phyloP scores from a whole-genome alignment of 495 filamentous ascomycete genomes.

The Penicillium odoratum region DNA sequence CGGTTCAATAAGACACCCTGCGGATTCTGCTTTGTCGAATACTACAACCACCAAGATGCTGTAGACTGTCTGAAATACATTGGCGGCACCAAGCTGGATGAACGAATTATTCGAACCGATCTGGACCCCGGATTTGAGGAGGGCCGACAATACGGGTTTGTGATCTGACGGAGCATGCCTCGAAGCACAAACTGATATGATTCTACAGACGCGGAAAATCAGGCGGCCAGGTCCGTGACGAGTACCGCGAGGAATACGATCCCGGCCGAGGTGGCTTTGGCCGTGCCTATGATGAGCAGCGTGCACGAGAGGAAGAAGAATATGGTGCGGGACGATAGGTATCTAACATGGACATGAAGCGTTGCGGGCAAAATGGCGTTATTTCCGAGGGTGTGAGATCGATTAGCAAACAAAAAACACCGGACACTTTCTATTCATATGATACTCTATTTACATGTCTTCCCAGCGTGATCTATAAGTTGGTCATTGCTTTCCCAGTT shows the following conservation, averaged over 20 bases:
- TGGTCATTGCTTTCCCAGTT: constrained; percentile 24
- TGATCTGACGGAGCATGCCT: background rate
- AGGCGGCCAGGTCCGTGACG: constrained; percentile 94
- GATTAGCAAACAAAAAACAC: constrained; percentile 23
- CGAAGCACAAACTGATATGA: constrained; percentile 9
- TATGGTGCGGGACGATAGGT: constrained; percentile 52
- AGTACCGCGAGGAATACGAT: constrained; percentile 95
- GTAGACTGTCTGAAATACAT: constrained; percentile 98
- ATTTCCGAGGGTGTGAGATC: constrained; percentile 18
- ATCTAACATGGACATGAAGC: constrained; percentile 13
- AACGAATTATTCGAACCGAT: constrained; percentile 95
- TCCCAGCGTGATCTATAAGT: constrained; percentile 14
- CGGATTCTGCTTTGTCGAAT: constrained; percentile 99
- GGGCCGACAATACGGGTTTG: constrained; percentile 88
- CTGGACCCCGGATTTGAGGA: constrained; percentile 94
- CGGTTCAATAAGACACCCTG: constrained; percentile 96
- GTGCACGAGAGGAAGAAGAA: constrained; percentile 58
- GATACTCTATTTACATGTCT: constrained; percentile 33
- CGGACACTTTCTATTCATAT: constrained; percentile 25
- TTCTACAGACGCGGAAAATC: constrained; percentile 73
- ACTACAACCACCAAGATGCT: constrained; percentile 95
- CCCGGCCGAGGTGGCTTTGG: constrained; percentile 88
- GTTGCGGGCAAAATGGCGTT: constrained; percentile 39
- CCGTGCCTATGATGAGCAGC: constrained; percentile 62
- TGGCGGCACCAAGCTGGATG: constrained; percentile 97